Conservation (phyloP, 768 basidiomycete species). For the Termitomyces sp. region DNA sequence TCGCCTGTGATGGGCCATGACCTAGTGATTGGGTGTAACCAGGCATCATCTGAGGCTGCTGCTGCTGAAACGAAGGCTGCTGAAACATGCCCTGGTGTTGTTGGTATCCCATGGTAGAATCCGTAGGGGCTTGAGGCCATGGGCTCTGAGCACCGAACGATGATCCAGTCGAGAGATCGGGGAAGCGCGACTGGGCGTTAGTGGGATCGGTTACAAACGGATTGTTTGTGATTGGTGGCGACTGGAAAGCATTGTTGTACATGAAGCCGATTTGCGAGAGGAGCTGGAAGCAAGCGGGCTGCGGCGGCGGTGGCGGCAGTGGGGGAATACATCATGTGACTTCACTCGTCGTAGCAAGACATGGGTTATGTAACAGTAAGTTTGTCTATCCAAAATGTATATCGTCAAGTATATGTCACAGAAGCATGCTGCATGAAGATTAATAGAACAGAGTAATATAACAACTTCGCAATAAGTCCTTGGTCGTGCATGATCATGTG, state of each 20-base stretch:
- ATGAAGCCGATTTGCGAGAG: constrained; percentile 18
- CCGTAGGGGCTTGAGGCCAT: constrained; percentile 24
- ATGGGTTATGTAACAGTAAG: not conserved
- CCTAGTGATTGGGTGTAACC: constrained; percentile 6
- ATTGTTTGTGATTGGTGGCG: constrained; percentile 51
- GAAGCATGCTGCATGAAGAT: not conserved
- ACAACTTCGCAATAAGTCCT: not conserved
- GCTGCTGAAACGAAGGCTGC: constrained; percentile 30
- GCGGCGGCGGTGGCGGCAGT: not conserved
- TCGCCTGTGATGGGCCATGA: constrained; percentile 14
- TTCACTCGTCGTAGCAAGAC: not conserved
- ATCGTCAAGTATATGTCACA: not conserved
- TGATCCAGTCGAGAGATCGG: constrained; percentile 44
- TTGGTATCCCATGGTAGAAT: constrained; percentile 23
- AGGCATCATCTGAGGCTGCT: constrained; percentile 26
- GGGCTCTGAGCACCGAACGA: constrained; percentile 27
- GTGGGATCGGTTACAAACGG: constrained; percentile 59
- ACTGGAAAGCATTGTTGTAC: constrained; percentile 39
- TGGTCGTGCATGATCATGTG: constrained; percentile 13
- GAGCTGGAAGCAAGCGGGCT: not conserved
- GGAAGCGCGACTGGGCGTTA: constrained; percentile 51
- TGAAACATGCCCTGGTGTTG: constrained; percentile 26
- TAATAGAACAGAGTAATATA: constrained; percentile 6
- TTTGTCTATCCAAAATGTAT: constrained; percentile 1
- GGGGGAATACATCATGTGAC: constrained; percentile 8